Conservation (phyloP, 2,329 filamentous ascomycete species). For the Chaetomium sp. region DNA sequence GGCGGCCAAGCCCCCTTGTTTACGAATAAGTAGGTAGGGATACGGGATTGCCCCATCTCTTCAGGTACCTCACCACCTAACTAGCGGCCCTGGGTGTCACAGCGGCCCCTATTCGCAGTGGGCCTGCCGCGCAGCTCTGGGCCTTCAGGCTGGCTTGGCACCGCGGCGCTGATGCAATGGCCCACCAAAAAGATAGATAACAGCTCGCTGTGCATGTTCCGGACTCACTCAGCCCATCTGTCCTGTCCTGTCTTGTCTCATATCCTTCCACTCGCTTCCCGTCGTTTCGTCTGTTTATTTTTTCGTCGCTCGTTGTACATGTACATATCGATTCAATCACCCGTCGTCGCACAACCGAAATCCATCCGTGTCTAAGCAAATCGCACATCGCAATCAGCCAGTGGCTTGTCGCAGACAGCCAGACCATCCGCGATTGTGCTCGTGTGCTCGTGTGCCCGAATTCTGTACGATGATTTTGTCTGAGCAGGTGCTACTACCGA, state of each 20-base stretch:
- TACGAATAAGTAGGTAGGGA: too few relatives aligned
- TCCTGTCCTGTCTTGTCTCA: not conserved
- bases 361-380: slow-evolving; percentile 2
- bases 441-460: not conserved
- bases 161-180: slow-evolving; percentile 1
- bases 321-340: not conserved
- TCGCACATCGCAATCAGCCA: slow-evolving; percentile 6
- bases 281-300: not conserved
- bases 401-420: not conserved
- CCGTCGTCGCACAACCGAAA: not conserved
- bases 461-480: slow-evolving; percentile 10
- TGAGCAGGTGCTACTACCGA: slow-evolving; percentile 11
- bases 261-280: slow-evolving; percentile 22
- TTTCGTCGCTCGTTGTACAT: slow-evolving; percentile 14
- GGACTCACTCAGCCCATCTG: not conserved
- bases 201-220: slow-evolving; percentile 14
- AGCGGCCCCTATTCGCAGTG: slow-evolving; percentile 17
- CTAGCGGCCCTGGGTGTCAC: slow-evolving; percentile 9
- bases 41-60: not conserved
- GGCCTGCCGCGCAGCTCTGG: slow-evolving; percentile 5
- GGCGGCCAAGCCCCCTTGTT: slow-evolving; percentile 2
- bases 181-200: slow-evolving; percentile 18
- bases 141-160: slow-evolving; percentile 15
- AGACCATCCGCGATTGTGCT: not conserved
- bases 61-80: slow-evolving; percentile 2